Percentiles rank a stretch among this genome's conserved stretches.
These are phyloP conservation scores for Psidium friedrichsthalianum DNA, from an alignment of 345 rosid genomes.

Conservation along the genomic window DNA sequence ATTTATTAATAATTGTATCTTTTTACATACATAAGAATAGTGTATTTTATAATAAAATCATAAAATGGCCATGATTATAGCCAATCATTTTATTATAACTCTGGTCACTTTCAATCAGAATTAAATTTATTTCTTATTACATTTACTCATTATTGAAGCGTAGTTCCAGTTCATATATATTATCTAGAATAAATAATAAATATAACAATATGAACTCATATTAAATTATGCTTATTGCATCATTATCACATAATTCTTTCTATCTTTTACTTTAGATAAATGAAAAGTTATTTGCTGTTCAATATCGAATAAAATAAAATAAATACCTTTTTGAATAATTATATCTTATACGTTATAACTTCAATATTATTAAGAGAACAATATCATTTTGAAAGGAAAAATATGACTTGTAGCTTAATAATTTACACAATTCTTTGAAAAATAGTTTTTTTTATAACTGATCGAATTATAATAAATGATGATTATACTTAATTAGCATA, in stretches of 20 bases:
- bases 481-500: too few species aligned
- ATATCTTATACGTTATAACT: background rate
- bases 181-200: background rate
- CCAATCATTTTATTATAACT: background rate
- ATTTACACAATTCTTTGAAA: background rate
- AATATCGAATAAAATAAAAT: background rate
- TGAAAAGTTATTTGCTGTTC: background rate
- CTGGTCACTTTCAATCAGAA: background rate
- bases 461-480: too few species aligned
- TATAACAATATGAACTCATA: background rate
- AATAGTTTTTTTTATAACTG: too few species aligned
- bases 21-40: too few species aligned
- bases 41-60: too few species aligned
- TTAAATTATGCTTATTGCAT: background rate
- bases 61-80: too few species aligned
- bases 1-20: too few species aligned
- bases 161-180: background rate
- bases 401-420: background rate
- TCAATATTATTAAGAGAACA: background rate
- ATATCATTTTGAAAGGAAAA: background rate
- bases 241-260: background rate
- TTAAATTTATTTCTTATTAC: background rate
- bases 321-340: background rate
- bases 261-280: background rate
- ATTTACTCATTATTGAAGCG: background rate